phyloP scores from a whole-genome alignment of 495 filamentous ascomycete genomes.

The Penicillium silybi region DNA sequence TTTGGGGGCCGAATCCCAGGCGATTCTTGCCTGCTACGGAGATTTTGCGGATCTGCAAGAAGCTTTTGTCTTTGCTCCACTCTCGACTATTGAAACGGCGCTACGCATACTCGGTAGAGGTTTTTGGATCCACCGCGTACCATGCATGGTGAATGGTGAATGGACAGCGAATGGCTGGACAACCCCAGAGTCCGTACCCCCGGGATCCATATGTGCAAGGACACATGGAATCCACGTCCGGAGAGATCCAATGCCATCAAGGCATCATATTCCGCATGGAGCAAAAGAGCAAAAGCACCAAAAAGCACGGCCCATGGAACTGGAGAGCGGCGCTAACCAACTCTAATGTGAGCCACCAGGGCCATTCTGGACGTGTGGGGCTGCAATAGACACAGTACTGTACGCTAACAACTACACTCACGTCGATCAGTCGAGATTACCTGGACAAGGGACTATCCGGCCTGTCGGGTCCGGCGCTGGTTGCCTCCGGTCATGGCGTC shows the following conservation, averaged over 20 bases:
- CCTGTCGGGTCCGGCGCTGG: neutral
- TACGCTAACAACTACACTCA: neutral
- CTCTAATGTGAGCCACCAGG: constrained; percentile 16
- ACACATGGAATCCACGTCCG: neutral
- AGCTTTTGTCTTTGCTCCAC: neutral
- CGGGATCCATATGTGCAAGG: neutral
- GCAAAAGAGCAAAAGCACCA: too few species aligned
- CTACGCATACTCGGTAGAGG: too few species aligned
- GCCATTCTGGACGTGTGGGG: constrained; percentile 21
- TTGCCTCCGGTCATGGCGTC: neutral
- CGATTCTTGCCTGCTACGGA: neutral
- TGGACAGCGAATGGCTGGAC: neutral
- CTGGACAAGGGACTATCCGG: neutral
- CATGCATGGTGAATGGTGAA: neutral
- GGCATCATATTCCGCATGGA: neutral
- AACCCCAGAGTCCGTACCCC: neutral
- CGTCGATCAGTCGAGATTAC: neutral
- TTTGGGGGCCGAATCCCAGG: constrained; percentile 10
- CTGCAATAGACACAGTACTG: neutral
- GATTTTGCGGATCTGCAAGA: neutral
- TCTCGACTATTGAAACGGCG: neutral
- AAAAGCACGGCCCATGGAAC: constrained; percentile 23
- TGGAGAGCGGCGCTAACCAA: constrained; percentile 14
- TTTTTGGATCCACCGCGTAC: neutral
- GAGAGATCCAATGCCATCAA: neutral